Conservation (phyloP, 2,329 filamentous ascomycete species). For the Penicillium frequentans region DNA sequence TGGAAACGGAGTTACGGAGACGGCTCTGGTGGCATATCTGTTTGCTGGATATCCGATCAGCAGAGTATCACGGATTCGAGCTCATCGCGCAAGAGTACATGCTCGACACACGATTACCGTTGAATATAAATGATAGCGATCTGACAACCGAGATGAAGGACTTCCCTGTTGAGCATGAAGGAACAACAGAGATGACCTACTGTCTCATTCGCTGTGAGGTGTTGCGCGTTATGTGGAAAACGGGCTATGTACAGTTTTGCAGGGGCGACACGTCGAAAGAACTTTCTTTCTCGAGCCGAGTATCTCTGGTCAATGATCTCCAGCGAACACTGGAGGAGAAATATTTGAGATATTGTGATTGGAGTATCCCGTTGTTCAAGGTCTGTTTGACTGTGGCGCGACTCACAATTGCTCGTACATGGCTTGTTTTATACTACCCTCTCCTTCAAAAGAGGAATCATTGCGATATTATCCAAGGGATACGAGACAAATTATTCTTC, state of each 20-base stretch:
- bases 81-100: conserved; percentile 37
- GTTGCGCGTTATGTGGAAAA: conserved; percentile 35
- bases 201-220: conserved; percentile 53
- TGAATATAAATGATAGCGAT: conserved; percentile 53
- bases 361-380: conserved; percentile 5
- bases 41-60: conserved; percentile 44
- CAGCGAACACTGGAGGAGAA: conserved; percentile 11
- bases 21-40: conserved; percentile 51
- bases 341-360: conserved; percentile 20
- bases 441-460: neutral
- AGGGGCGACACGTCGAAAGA: neutral
- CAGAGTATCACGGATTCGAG: conserved; percentile 49
- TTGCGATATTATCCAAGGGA: neutral
- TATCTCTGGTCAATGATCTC: conserved; percentile 10
- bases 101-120: conserved; percentile 46
- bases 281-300: neutral
- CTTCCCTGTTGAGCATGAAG: conserved; percentile 45
- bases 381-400: conserved; percentile 11
- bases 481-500: conserved; percentile 54
- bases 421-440: conserved; percentile 19
- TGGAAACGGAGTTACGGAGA: conserved; percentile 50
- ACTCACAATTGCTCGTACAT: conserved; percentile 17
- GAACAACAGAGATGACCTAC: conserved; percentile 53
- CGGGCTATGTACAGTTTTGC: conserved; percentile 23
- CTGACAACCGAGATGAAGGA: conserved; percentile 47